phyloP scores from a whole-genome alignment of 129 eudicot genomes.

The Artemisia annua region DNA sequence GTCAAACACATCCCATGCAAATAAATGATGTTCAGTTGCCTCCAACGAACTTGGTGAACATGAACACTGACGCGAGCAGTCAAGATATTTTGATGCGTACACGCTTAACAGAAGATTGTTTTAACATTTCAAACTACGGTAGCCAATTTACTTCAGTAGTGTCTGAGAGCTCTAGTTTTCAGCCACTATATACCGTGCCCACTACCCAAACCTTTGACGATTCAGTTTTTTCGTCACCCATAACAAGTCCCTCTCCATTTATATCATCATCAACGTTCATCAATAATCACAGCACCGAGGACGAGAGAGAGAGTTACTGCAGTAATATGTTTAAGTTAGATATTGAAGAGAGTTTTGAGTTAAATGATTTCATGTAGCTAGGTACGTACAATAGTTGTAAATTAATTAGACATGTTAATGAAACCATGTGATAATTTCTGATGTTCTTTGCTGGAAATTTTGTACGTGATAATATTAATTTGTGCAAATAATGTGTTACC shows the following conservation, averaged over 20 bases:
- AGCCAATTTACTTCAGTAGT: conserved; percentile 16
- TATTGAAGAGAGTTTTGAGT: conserved; percentile 53
- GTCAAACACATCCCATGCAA: conserved; percentile 33
- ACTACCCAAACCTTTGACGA: conserved; percentile 37
- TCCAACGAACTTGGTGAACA: conserved; percentile 6
- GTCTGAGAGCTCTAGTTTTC: conserved; percentile 41
- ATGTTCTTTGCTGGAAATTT: background rate
- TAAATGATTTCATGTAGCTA: conserved; percentile 51
- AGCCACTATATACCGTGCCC: conserved; percentile 27
- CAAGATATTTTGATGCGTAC: conserved; percentile 27
- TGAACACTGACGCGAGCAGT: conserved; percentile 14
- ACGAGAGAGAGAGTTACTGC: conserved; percentile 58
- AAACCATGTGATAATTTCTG: background rate
- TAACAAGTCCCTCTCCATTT: conserved; percentile 34
- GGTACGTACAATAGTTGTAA: background rate
- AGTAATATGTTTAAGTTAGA: conserved; percentile 53
- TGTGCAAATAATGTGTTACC: too few relatives aligned
- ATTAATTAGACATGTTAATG: background rate
- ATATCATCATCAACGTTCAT: conserved; percentile 42
- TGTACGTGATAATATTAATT: too few relatives aligned
- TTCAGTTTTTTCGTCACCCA: conserved; percentile 35
- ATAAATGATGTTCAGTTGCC: conserved; percentile 14
- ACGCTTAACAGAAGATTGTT: conserved; percentile 14
- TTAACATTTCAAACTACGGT: conserved; percentile 13
- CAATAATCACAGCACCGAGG: conserved; percentile 39